These are phyloP conservation scores for Eucalyptus leucophloia DNA, from an alignment of 345 rosid species.

Conservation along the genomic window DNA sequence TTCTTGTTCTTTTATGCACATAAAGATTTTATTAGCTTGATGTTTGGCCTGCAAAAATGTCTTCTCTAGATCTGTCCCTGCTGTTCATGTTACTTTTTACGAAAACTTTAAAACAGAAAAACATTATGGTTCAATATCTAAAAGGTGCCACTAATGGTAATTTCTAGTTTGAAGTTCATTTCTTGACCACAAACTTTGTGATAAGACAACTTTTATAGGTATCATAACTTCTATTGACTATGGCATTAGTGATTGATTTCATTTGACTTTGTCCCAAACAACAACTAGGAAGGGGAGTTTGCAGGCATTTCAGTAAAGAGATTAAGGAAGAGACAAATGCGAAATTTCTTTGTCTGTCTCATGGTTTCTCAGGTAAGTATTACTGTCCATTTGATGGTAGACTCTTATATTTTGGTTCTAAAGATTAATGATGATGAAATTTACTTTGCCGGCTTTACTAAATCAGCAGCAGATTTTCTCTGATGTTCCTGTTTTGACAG, in stretches of 20 bases:
- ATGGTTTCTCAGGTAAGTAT: slow-evolving; percentile 87
- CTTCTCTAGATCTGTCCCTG: background rate
- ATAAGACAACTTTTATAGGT: background rate
- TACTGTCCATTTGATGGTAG: background rate
- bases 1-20: background rate
- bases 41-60: background rate
- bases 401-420: background rate
- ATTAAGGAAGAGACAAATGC: slow-evolving; percentile 86
- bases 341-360: slow-evolving; percentile 81
- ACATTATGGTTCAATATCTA: background rate
- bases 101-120: background rate
- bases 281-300: slow-evolving; percentile 75
- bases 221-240: background rate
- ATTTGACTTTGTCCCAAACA: background rate
- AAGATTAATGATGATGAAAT: background rate
- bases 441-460: background rate
- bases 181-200: background rate
- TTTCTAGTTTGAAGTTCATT: background rate
- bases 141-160: background rate
- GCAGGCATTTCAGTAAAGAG: slow-evolving; percentile 71
- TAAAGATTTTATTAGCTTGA: background rate
- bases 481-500: background rate
- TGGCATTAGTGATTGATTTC: background rate
- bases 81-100: background rate
- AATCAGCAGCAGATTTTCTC: background rate